phyloP scores from a whole-genome alignment of 352 stramenopile species.

The Phytophthora lateralis region DNA sequence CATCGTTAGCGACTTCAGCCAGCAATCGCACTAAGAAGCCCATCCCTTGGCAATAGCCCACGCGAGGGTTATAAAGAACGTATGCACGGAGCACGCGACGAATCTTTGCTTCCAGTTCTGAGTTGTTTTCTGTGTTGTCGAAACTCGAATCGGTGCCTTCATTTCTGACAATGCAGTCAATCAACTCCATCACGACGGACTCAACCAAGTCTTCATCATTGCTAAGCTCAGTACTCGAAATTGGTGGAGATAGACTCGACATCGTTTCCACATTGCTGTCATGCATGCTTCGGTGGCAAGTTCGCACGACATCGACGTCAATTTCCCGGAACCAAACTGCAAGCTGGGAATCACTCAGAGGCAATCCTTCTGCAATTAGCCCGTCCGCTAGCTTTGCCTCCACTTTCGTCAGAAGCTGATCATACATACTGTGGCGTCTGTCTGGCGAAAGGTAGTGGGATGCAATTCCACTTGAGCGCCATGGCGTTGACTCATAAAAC shows the following conservation, averaged over 20 bases:
- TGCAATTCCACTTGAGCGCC: slow-evolving; percentile 37
- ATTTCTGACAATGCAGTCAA: slow-evolving; percentile 18
- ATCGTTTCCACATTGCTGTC: slow-evolving; percentile 34
- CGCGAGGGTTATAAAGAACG: slow-evolving; percentile 78
- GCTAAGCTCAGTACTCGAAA: slow-evolving; percentile 6
- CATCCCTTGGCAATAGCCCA: slow-evolving; percentile 91
- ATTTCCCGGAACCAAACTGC: slow-evolving; percentile 81
- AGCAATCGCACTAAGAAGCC: slow-evolving; percentile 82
- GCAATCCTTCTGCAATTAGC: slow-evolving; percentile 20
- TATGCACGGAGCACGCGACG: slow-evolving; percentile 81
- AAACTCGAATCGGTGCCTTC: background rate
- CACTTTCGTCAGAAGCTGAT: slow-evolving; percentile 67
- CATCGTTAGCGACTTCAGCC: slow-evolving; percentile 63
- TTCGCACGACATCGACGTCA: slow-evolving; percentile 80
- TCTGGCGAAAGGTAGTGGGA: slow-evolving; percentile 55
- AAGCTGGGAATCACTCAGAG: slow-evolving; percentile 46
- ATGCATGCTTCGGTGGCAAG: slow-evolving; percentile 67
- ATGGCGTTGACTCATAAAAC: slow-evolving; percentile 66
- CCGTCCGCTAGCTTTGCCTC: slow-evolving; percentile 39
- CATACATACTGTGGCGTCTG: slow-evolving; percentile 63
- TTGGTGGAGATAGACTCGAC: background rate
- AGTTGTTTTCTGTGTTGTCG: slow-evolving; percentile 13
- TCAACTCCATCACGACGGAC: slow-evolving; percentile 26
- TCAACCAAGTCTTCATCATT: slow-evolving; percentile 20
- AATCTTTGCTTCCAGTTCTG: slow-evolving; percentile 63